Percentiles rank a stretch among this genome's conserved stretches.
Evolutionary conservation across 2,329 filamentous ascomycete genomes (phyloP).

Genomic region (Pestalotiopsis sp.): DNA sequence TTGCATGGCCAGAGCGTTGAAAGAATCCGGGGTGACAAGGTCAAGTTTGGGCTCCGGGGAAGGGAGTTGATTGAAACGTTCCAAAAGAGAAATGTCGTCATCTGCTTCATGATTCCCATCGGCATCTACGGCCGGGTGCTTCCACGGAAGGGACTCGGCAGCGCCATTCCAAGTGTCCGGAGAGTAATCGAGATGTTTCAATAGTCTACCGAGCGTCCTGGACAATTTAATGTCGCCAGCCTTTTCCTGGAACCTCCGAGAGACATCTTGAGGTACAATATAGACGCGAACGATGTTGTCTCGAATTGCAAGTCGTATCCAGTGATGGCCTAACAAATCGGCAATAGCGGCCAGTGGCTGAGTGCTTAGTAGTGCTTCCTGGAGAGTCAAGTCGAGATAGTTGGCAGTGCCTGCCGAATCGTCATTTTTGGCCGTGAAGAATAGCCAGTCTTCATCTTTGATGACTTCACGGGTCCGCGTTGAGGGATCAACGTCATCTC

Average conservation of each 20-base stretch:
- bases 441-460: conserved; percentile 28
- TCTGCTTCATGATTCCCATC: conserved; percentile 26
- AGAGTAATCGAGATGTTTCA: conserved; percentile 60
- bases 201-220: conserved; percentile 48
- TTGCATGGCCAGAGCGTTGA: conserved; percentile 53
- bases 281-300: conserved; percentile 53
- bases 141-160: conserved; percentile 21
- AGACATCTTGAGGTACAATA: conserved; percentile 67
- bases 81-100: conserved; percentile 60
- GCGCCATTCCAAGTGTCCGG: conserved; percentile 56
- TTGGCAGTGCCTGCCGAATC: conserved; percentile 8
- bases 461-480: conserved; percentile 18
- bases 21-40: conserved; percentile 43
- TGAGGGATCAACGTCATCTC: conserved; percentile 20
- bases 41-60: conserved; percentile 64
- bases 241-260: conserved; percentile 54
- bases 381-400: conserved; percentile 14
- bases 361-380: conserved; percentile 31
- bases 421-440: conserved; percentile 27
- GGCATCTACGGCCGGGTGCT: conserved; percentile 32
- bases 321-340: conserved; percentile 38
- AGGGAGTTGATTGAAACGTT: conserved; percentile 74
- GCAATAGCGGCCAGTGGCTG: conserved; percentile 25
- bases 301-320: conserved; percentile 48
- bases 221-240: conserved; percentile 42